These are phyloP conservation scores for Pseudogymnoascus sp. DNA, from an alignment of 2,329 filamentous ascomycete genomes.

Conservation along the genomic window DNA sequence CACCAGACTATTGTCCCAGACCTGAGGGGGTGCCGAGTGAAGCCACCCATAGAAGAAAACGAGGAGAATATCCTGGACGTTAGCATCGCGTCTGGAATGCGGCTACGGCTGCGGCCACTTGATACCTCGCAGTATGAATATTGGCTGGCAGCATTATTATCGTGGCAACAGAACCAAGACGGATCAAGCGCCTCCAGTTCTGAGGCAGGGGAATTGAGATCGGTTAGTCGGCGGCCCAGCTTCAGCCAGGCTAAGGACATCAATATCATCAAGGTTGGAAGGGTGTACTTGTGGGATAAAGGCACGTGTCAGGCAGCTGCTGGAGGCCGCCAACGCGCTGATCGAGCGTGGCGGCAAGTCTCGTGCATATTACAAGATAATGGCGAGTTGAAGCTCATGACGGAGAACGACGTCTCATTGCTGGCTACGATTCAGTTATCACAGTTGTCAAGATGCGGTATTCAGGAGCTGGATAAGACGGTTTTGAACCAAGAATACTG, in stretches of 20 bases:
- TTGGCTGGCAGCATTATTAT: conserved; percentile 74
- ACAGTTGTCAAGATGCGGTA: conserved; percentile 79
- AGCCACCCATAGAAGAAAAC: conserved; percentile 45
- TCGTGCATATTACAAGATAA: conserved; percentile 94
- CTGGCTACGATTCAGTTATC: conserved; percentile 81
- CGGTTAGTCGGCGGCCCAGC: conserved; percentile 39
- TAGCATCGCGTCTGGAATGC: conserved; percentile 47
- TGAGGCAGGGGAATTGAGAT: background rate
- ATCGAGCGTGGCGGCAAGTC: conserved; percentile 72
- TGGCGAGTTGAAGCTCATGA: conserved; percentile 85
- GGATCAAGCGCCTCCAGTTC: conserved; percentile 6
- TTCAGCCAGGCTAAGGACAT: conserved; percentile 53
- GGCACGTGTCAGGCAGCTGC: conserved; percentile 50
- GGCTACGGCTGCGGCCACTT: conserved; percentile 60
- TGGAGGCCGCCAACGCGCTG: conserved; percentile 43
- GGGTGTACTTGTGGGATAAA: conserved; percentile 87
- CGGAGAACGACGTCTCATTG: conserved; percentile 74
- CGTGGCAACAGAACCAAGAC: conserved; percentile 60
- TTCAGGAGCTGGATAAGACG: conserved; percentile 84
- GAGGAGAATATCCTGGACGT: conserved; percentile 49
- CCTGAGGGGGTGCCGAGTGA: conserved; percentile 66
- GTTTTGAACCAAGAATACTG: conserved; percentile 91
- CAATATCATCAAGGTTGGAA: conserved; percentile 91
- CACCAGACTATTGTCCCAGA: conserved; percentile 65
- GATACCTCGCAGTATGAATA: conserved; percentile 63